A percentile compares a stretch with the other conserved stretches of the same genome.
These are phyloP conservation scores for Colletotrichum sp. DNA, from an alignment of 2,329 filamentous ascomycete species.

Conservation along the genomic window DNA sequence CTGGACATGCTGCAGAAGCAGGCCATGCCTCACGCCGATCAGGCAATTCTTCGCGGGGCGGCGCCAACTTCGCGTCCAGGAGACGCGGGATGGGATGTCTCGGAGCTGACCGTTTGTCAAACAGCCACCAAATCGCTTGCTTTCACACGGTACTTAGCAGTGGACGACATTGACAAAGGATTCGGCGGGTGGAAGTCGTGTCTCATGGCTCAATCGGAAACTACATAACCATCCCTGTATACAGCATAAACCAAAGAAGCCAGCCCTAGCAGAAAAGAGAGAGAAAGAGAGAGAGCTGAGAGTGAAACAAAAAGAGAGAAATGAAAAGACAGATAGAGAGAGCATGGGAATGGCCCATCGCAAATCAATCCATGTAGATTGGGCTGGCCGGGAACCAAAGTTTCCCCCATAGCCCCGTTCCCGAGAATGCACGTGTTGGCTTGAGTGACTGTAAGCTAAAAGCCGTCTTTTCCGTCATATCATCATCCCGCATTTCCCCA, in stretches of 20 bases:
- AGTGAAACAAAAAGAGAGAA: not conserved
- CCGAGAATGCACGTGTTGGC: not conserved
- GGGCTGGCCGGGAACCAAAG: not conserved
- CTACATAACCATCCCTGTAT: not conserved
- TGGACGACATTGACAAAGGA: not conserved
- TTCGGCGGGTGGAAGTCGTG: not conserved
- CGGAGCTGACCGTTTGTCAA: not conserved
- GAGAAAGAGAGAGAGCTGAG: not conserved
- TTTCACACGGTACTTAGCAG: not conserved
- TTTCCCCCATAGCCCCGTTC: not conserved
- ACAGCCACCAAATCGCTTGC: not conserved
- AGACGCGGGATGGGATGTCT: not conserved
- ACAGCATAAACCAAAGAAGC: not conserved
- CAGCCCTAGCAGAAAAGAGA: not conserved
- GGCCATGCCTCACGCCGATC: not conserved
- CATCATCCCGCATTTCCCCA: constrained; percentile 19
- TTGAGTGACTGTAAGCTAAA: not conserved
- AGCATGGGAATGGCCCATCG: not conserved
- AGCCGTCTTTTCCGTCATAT: constrained; percentile 11
- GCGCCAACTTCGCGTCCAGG: not conserved
- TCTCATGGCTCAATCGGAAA: not conserved
- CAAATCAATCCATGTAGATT: not conserved
- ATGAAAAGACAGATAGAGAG: not conserved
- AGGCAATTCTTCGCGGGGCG: not conserved
- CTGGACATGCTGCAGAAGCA: not conserved